These are phyloP conservation scores for Udeniomyces megalosporus DNA, from an alignment of 768 basidiomycete genomes.

Conservation along the genomic window DNA sequence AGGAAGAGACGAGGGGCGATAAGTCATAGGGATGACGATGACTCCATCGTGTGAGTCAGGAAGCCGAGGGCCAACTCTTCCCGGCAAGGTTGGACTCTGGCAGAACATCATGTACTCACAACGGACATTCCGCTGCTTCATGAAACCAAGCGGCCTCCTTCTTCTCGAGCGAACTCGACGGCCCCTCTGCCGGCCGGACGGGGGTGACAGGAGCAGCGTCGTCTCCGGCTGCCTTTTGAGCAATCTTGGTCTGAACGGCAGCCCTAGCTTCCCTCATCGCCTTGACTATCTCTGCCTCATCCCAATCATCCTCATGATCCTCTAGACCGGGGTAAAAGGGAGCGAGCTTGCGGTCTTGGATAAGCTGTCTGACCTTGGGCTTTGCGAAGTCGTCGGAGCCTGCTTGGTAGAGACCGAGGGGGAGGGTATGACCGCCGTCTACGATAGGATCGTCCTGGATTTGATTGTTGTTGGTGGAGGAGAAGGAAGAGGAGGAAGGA, in stretches of 20 bases:
- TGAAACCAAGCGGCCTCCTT: slow-evolving; percentile 69
- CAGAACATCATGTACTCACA: slow-evolving; percentile 37
- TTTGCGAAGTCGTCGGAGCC: slow-evolving; percentile 75
- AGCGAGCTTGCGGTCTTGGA: slow-evolving; percentile 70
- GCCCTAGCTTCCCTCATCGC: slow-evolving; percentile 55
- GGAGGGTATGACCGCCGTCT: slow-evolving; percentile 63
- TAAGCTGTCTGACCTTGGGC: slow-evolving; percentile 65
- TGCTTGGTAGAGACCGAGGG: slow-evolving; percentile 63
- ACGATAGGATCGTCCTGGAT: slow-evolving; percentile 56
- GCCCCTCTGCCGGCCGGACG: slow-evolving; percentile 1
- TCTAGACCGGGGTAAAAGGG: slow-evolving; percentile 94
- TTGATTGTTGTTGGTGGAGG: slow-evolving; percentile 16
- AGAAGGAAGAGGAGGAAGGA: neutral
- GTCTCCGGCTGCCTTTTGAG: neutral
- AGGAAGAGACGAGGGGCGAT: too few species aligned
- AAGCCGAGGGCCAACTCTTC: too few species aligned
- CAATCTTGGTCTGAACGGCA: slow-evolving; percentile 34
- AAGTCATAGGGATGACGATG: too few species aligned
- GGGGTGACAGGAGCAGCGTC: neutral
- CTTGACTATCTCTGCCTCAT: slow-evolving; percentile 68
- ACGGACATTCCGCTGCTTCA: slow-evolving; percentile 84
- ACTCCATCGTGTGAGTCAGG: too few species aligned
- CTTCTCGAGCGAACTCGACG: slow-evolving; percentile 19
- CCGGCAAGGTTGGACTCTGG: too few species aligned
- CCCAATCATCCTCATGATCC: slow-evolving; percentile 79